These are phyloP conservation scores for Apiotrichum gracile DNA, from an alignment of 1,284 basidiomycete species.

Conservation along the genomic window DNA sequence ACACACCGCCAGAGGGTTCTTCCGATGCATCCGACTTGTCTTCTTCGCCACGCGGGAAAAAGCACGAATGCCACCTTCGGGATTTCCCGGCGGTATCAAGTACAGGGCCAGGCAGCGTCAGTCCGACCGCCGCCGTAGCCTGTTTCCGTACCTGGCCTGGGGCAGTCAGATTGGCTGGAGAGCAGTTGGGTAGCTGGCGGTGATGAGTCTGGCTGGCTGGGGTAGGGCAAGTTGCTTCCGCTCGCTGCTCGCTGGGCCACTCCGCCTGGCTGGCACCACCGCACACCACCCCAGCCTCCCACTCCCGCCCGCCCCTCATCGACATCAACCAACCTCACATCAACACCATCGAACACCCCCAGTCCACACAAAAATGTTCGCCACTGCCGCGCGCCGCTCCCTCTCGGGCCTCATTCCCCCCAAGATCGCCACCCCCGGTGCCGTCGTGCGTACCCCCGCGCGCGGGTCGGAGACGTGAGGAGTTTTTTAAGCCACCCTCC, in stretches of 20 bases:
- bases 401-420: slow-evolving; percentile 80
- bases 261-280: background rate
- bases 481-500: background rate
- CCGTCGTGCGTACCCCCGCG: slow-evolving; percentile 59
- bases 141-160: background rate
- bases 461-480: no score
- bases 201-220: background rate
- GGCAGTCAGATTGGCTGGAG: no score
- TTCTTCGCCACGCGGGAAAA: background rate
- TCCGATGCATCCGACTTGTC: background rate
- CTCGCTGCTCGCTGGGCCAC: background rate
- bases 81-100: slow-evolving; percentile 1
- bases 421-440: slow-evolving; percentile 85
- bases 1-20: no score
- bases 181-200: no score
- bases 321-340: slow-evolving; percentile 8
- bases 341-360: background rate
- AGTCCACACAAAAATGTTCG: slow-evolving; percentile 59
- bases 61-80: slow-evolving; percentile 12
- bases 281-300: background rate
- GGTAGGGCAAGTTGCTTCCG: background rate
- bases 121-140: background rate
- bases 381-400: slow-evolving; percentile 73
- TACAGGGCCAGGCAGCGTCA: no score
- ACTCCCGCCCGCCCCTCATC: slow-evolving; percentile 2